These are phyloP conservation scores for Vitellaria paradoxa DNA, from an alignment of 179 eudicot species.

Conservation along the genomic window DNA sequence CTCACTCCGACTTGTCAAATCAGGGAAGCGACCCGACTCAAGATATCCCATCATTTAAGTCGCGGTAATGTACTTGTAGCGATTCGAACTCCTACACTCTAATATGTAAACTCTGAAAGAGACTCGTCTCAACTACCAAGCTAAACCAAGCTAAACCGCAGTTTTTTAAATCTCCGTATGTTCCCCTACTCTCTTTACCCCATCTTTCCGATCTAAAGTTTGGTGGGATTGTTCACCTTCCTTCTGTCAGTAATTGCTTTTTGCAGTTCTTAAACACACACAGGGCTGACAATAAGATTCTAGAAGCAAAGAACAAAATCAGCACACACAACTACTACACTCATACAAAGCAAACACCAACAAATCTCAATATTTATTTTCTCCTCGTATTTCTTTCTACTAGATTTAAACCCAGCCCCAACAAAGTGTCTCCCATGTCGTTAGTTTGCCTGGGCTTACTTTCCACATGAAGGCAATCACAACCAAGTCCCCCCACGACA, in stretches of 20 bases:
- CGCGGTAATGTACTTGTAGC: no score
- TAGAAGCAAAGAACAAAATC: conserved; percentile 15
- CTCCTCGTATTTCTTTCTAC: conserved; percentile 2
- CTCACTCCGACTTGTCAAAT: no score
- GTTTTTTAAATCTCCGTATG: not conserved
- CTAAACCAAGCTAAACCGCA: no score
- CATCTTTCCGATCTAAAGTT: conserved; percentile 20
- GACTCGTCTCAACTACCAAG: no score
- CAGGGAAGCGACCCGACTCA: no score
- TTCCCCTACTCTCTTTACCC: not conserved
- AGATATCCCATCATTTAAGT: no score
- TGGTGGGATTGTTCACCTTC: conserved; percentile 63
- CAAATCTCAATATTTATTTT: not conserved
- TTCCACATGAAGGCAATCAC: no score
- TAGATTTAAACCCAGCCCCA: not conserved
- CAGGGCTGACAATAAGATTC: conserved; percentile 13
- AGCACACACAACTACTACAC: not conserved
- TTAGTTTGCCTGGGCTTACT: not conserved
- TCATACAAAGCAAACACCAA: not conserved
- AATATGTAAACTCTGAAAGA: no score
- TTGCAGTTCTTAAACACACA: not conserved
- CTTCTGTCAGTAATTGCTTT: conserved; percentile 33
- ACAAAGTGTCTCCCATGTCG: not conserved
- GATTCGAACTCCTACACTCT: no score
- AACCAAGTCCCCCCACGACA: conserved; percentile 39